phyloP scores from a whole-genome alignment of 495 filamentous ascomycete species.

The Penicillium cataractarum region DNA sequence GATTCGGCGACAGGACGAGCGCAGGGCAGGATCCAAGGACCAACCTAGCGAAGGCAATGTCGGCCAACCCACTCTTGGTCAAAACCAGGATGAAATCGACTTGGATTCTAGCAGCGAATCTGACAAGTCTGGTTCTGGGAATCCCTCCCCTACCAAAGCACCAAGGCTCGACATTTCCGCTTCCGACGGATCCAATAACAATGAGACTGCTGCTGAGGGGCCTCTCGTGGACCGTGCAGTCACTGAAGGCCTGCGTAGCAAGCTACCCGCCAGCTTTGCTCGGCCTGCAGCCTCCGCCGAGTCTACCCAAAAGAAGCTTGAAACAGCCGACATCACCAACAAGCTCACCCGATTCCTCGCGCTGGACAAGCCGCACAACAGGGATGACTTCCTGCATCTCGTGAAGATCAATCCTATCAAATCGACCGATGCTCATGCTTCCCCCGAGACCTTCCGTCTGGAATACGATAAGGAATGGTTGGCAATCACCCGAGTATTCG shows the following conservation, averaged over 20 bases:
- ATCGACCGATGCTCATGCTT: slow-evolving; percentile 16
- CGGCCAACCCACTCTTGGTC: not conserved
- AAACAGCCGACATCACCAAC: slow-evolving; percentile 65
- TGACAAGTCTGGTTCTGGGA: slow-evolving; percentile 10
- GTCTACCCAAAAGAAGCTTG: slow-evolving; percentile 44
- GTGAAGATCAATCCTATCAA: slow-evolving; percentile 57
- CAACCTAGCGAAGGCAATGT: not conserved
- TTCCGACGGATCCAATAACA: slow-evolving; percentile 7
- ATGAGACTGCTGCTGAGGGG: not conserved
- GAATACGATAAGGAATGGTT: slow-evolving; percentile 95
- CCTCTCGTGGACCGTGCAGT: slow-evolving; percentile 34
- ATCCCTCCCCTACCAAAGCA: not conserved
- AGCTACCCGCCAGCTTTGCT: slow-evolving; percentile 68
- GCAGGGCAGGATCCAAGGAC: not conserved
- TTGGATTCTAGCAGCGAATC: slow-evolving; percentile 58
- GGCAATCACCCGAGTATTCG: slow-evolving; percentile 83
- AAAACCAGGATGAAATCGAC: slow-evolving; percentile 56
- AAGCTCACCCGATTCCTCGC: slow-evolving; percentile 82
- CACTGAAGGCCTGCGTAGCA: slow-evolving; percentile 62
- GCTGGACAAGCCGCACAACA: slow-evolving; percentile 79
- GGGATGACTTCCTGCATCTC: slow-evolving; percentile 77
- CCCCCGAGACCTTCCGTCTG: slow-evolving; percentile 45
- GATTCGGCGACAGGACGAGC: not conserved
- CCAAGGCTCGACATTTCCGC: not conserved
- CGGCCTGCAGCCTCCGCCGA: slow-evolving; percentile 21